Evolutionary conservation across 495 filamentous ascomycete genomes (phyloP), one percentile per base, ranked within the genome.

Genomic region (Niebla homalea): DNA sequence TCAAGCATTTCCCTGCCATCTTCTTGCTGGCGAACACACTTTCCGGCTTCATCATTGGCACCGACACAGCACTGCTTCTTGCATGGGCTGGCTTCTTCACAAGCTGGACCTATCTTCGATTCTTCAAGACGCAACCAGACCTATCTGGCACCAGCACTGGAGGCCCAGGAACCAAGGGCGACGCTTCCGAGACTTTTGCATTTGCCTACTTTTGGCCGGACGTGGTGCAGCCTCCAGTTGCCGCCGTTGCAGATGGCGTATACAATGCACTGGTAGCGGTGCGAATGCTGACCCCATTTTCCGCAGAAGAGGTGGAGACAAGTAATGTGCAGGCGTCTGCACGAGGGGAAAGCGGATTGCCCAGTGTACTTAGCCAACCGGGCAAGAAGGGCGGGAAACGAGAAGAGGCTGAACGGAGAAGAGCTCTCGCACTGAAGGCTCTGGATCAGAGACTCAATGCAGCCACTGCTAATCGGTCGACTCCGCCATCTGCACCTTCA

Each of bases 141-240:
- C 62, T 76, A 2, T 75, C 75, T 2, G 71, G 73, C 12, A 68
- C 71, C 2, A 69, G 70, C 2, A 79, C 71, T 21, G 70, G 71
- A 50, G 73, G 70, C n/a, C 54, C 60, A 10, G 67, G 65, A 21
- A 73, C 70, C 51, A 73, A 81, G 55, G 92, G 92, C 45, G 92
- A 98, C 60, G 88, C 93, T 16, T 89, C 84, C 58, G 92, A 98
- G 62, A 94, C 89, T 0, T 97, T 98, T 60, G 81, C 87, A 35
- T 94, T 95, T 61, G 82, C 89, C 52, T 84, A 86, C 60, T 96
- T 98, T 64, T 97, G 96, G 69, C 92, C 92, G 2, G 90, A 93
- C 39, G 78, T 80, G 25, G 70, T 87, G 15, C 87, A 94, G 48
- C 81, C 84, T 4, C 76, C 87, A 14, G 73, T 97, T 50, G 74